These are phyloP conservation scores for Tylopilus sp. DNA, from an alignment of 768 basidiomycete genomes.

Conservation along the genomic window DNA sequence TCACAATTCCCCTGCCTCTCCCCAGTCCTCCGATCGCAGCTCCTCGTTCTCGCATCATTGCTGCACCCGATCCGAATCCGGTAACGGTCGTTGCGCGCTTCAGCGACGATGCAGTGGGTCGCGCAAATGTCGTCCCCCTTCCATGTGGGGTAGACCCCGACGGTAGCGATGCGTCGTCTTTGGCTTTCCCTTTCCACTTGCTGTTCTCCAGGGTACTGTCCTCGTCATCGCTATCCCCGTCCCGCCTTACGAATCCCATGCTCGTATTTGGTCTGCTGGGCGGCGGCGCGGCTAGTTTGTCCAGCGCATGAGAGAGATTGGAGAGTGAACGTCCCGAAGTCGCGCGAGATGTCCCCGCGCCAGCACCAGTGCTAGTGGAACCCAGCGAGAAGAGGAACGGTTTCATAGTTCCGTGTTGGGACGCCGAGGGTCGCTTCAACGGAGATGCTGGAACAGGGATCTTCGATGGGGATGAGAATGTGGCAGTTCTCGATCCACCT, in stretches of 20 bases:
- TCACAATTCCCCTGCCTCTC: slow-evolving; percentile 4
- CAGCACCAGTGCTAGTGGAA: background rate
- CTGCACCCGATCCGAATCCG: slow-evolving; percentile 2
- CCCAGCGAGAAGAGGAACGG: slow-evolving; percentile 6
- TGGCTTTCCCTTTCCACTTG: slow-evolving; percentile 21
- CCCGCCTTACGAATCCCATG: slow-evolving; percentile 53
- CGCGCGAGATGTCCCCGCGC: background rate
- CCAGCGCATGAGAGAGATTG: slow-evolving; percentile 62
- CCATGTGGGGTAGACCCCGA: background rate
- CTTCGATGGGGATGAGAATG: slow-evolving; percentile 26
- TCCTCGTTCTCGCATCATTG: slow-evolving; percentile 5
- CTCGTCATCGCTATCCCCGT: slow-evolving; percentile 11
- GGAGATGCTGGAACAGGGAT: slow-evolving; percentile 26
- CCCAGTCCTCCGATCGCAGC: background rate
- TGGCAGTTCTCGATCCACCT: slow-evolving; percentile 6
- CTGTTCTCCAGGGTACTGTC: background rate
- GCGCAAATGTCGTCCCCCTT: slow-evolving; percentile 17
- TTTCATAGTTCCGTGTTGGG: slow-evolving; percentile 5
- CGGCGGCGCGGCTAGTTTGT: slow-evolving; percentile 65
- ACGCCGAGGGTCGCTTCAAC: slow-evolving; percentile 10
- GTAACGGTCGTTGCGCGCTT: slow-evolving; percentile 23
- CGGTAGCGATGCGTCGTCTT: slow-evolving; percentile 20
- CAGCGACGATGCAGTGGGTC: slow-evolving; percentile 31
- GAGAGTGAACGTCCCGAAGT: slow-evolving; percentile 45
- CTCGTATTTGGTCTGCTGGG: slow-evolving; percentile 68